A percentile compares a stretch with the other conserved stretches of the same genome.
Conservation (phyloP, 2,329 filamentous ascomycete genomes). For the Neofusicoccum cordaticola region DNA sequence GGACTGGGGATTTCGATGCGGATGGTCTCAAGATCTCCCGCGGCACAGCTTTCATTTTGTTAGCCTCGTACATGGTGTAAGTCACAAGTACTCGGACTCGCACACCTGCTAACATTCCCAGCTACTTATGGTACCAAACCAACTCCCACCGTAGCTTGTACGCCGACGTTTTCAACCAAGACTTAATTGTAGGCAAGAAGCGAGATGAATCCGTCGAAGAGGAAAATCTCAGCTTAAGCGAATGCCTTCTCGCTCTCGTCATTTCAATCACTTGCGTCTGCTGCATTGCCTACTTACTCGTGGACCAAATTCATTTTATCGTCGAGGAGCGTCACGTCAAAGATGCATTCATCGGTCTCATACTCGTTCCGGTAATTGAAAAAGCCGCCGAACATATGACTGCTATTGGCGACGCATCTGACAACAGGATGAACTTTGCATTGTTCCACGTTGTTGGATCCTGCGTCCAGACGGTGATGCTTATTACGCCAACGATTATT, state of each 20-base stretch:
- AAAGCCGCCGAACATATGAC: constrained; percentile 85
- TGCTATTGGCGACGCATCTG: constrained; percentile 80
- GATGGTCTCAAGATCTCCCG: constrained; percentile 66
- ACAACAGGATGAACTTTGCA: constrained; percentile 80
- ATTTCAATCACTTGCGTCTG: constrained; percentile 68
- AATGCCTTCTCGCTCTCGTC: constrained; percentile 64
- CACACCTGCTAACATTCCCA: not conserved
- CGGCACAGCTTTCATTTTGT: constrained; percentile 66
- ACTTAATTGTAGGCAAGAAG: constrained; percentile 67
- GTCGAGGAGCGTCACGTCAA: constrained; percentile 52
- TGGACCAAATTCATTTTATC: constrained; percentile 66
- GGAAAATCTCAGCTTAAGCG: constrained; percentile 70
- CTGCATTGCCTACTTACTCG: constrained; percentile 71
- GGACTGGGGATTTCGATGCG: constrained; percentile 24
- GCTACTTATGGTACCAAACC: constrained; percentile 68
- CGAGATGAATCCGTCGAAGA: constrained; percentile 58
- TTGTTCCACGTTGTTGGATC: constrained; percentile 82
- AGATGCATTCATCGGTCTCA: constrained; percentile 64
- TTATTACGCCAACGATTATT: constrained; percentile 81
- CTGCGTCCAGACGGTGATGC: constrained; percentile 83
- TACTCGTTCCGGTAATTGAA: constrained; percentile 77
- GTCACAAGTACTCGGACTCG: not conserved
- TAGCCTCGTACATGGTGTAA: constrained; percentile 59
- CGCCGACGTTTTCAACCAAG: constrained; percentile 67
- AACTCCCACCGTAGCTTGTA: constrained; percentile 74